phyloP scores from a whole-genome alignment of 73 alveolate species.

The Blepharisma stoltei region DNA sequence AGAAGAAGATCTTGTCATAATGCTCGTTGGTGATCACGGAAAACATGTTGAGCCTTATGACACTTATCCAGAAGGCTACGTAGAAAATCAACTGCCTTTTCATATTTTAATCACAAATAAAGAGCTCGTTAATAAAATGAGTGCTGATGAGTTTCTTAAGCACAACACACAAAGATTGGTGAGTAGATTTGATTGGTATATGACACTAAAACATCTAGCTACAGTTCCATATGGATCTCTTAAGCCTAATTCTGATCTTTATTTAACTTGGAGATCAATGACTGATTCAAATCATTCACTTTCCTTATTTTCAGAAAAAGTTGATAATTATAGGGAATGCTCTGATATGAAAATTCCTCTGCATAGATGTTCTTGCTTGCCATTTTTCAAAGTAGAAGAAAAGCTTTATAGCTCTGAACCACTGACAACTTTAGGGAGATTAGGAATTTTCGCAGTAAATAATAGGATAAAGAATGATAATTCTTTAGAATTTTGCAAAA shows the following conservation, averaged over 20 bases:
- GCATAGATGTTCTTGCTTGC: not conserved
- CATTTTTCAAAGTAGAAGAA: not conserved
- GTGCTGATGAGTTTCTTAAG: not conserved
- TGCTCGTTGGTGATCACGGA: conserved; percentile 16
- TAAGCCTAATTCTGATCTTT: not conserved
- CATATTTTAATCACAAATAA: conserved; percentile 4
- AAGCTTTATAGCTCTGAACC: no score
- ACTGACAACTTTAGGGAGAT: not conserved
- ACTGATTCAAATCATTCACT: not conserved
- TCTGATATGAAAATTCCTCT: not conserved
- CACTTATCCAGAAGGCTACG: not conserved
- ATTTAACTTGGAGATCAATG: not conserved
- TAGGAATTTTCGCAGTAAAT: not conserved
- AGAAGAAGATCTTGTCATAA: not conserved
- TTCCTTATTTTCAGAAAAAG: not conserved
- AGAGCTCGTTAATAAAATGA: not conserved
- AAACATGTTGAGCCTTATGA: conserved; percentile 15
- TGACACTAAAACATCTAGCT: not conserved
- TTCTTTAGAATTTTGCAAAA: not conserved
- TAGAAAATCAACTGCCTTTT: conserved; percentile 4
- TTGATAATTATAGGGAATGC: not conserved
- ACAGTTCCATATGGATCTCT: not conserved
- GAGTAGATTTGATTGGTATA: conserved; percentile 20
- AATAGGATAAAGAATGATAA: not conserved
- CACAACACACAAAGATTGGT: not conserved